Evolutionary conservation across 2,329 filamentous ascomycete genomes (phyloP), one percentile per base, ranked within the genome.

Genomic region (Ceratocystis huliohia): DNA sequence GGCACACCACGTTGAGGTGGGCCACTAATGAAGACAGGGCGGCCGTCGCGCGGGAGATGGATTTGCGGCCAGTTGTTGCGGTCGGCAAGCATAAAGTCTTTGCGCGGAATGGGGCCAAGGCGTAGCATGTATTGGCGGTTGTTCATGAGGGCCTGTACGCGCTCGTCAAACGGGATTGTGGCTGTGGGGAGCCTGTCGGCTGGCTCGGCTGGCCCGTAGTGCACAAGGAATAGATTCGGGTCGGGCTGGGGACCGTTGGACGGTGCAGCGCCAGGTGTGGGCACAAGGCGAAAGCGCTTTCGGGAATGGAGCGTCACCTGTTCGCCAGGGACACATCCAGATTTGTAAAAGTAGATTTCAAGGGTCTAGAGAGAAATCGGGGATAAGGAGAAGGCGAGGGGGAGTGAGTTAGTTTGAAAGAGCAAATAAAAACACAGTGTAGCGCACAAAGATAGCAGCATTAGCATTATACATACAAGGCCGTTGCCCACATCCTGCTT

Each of bases 61-160:
- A 97, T 88, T 28, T 86, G 86, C 2, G 94, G 93, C 92, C 93
- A 97, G 76, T 91, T 95, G 70, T 85, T 82, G 50, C 90, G 85
- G 75, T 97, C 94, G 63, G 89, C 86, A 22, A 97, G 81, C 87
- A 96, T 95, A 73, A 97, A 97, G 72, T 96, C 91, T 73, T 96
- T 96, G 71, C 91, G 87, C 67, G 87, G 83, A 57, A 96, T 86
- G 71, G 92, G 88, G 5, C 91, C 93, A 70, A 89, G 88, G 65
- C 80, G 82, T 76, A 88, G 86, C 76, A 79, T 89, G 74, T 79
- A 88, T 75, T 76, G 80, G 72, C 84, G 80, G 66, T 85, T 83
- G 67, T 82, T 80, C 74, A 91, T 79, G 17, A 82, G 80, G 61
- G 78, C 75, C 68, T 86, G 85, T 56, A 83, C 79, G 33, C 84